phyloP scores from a whole-genome alignment of 352 stramenopile species.

The Phytophthora litchii region DNA sequence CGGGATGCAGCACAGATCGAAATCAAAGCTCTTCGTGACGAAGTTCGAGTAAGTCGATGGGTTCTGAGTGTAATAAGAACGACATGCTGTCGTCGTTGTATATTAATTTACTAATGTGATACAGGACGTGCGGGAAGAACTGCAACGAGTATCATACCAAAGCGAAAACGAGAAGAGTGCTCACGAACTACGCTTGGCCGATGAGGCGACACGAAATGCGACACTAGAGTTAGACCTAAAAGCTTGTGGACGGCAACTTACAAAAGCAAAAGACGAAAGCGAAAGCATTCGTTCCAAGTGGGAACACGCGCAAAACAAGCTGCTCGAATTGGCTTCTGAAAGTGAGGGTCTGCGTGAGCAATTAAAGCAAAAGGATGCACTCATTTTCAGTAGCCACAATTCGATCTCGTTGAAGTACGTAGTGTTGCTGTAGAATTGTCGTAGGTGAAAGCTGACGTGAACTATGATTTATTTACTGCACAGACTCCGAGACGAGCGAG shows the following conservation, averaged over 20 bases:
- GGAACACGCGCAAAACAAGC: constrained; percentile 63
- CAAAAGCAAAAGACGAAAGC: constrained; percentile 52
- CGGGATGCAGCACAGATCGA: constrained; percentile 55
- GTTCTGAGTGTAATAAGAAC: background rate
- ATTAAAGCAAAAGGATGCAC: constrained; percentile 73
- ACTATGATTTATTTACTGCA: background rate
- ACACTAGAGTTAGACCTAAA: constrained; percentile 70
- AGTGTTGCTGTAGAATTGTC: background rate
- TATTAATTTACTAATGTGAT: constrained; percentile 2
- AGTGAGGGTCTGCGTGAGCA: constrained; percentile 68
- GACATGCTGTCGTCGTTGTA: background rate
- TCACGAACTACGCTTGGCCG: constrained; percentile 51
- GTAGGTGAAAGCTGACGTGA: background rate
- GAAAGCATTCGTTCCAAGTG: constrained; percentile 54
- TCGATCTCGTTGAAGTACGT: constrained; percentile 57
- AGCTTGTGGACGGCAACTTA: constrained; percentile 48
- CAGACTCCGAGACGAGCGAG: constrained; percentile 68
- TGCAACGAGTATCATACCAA: constrained; percentile 41
- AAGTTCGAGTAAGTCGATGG: constrained; percentile 52
- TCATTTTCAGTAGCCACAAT: constrained; percentile 70
- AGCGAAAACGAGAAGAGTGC: constrained; percentile 46
- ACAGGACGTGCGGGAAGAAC: constrained; percentile 60
- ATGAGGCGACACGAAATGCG: constrained; percentile 47
- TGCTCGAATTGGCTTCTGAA: constrained; percentile 57
- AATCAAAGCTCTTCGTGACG: constrained; percentile 63